Evolutionary conservation across 192 early-diverging fungal species (phyloP).

Genomic region (Dissophora globulifera): DNA sequence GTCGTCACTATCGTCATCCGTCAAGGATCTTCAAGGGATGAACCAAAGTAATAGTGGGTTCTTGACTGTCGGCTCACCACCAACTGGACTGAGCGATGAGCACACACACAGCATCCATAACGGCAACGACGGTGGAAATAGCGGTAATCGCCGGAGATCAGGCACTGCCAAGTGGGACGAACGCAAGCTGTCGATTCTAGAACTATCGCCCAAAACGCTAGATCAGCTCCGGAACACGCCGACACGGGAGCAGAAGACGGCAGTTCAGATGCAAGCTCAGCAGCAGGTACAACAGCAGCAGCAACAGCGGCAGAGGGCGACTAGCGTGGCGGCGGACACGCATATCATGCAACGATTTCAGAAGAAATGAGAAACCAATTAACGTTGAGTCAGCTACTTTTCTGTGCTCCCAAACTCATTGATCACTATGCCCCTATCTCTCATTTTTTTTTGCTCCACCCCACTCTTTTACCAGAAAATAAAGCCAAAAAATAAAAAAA

Average conservation of each 20-base stretch:
- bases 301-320: constrained; percentile 7
- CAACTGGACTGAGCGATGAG: not conserved
- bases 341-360: constrained; percentile 28
- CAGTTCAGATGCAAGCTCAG: constrained; percentile 12
- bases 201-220: constrained; percentile 17
- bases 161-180: constrained; percentile 1
- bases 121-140: not conserved
- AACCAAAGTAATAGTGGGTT: too few relatives aligned
- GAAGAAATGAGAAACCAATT: constrained; percentile 14
- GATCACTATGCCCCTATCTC: too few relatives aligned
- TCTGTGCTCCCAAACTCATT: not conserved
- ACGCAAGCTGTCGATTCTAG: constrained; percentile 8
- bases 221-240: constrained; percentile 12
- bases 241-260: constrained; percentile 9
- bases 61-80: too few relatives aligned
- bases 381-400: too few relatives aligned
- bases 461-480: not conserved
- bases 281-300: constrained; percentile 16
- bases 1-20: not conserved
- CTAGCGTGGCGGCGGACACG: not conserved
- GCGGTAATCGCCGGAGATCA: not conserved
- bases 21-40: not conserved
- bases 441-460: too few relatives aligned
- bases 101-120: constrained; percentile 12
- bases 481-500: not conserved